Evolutionary conservation across 495 filamentous ascomycete species (phyloP).

Genomic region (Thermochaetoides thermophila): DNA sequence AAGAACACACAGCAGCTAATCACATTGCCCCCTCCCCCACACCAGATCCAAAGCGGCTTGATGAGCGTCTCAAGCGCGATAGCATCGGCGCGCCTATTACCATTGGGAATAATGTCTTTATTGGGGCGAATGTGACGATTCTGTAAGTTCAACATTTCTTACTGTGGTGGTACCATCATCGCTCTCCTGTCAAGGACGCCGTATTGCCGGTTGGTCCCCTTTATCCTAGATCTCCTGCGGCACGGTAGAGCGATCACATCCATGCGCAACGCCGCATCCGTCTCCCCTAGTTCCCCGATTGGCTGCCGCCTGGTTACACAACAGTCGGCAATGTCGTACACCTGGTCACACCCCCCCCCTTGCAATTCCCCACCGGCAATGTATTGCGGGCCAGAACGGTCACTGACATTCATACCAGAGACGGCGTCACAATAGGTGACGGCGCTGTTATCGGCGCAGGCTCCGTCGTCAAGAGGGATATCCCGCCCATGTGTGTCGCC

Average conservation of each 20-base stretch:
- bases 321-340: no score
- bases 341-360: not conserved
- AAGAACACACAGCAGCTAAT: no score
- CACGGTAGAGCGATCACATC: no score
- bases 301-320: no score
- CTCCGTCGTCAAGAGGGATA: constrained; percentile 15
- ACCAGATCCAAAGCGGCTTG: constrained; percentile 13
- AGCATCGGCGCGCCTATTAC: constrained; percentile 21
- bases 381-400: no score
- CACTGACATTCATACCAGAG: constrained; percentile 5
- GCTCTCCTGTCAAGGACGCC: not conserved
- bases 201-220: not conserved
- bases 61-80: constrained; percentile 13
- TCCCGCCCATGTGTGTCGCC: constrained; percentile 14
- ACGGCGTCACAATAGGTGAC: constrained; percentile 18
- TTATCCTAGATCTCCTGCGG: no score
- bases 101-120: constrained; percentile 21
- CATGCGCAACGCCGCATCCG: no score
- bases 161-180: not conserved
- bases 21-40: no score
- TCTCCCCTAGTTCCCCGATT: no score
- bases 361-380: not conserved
- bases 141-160: constrained; percentile 11
- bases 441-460: constrained; percentile 24
- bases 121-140: constrained; percentile 46